Evolutionary conservation across 1,284 basidiomycete species (phyloP).

Genomic region (Anthracocystis setariae): DNA sequence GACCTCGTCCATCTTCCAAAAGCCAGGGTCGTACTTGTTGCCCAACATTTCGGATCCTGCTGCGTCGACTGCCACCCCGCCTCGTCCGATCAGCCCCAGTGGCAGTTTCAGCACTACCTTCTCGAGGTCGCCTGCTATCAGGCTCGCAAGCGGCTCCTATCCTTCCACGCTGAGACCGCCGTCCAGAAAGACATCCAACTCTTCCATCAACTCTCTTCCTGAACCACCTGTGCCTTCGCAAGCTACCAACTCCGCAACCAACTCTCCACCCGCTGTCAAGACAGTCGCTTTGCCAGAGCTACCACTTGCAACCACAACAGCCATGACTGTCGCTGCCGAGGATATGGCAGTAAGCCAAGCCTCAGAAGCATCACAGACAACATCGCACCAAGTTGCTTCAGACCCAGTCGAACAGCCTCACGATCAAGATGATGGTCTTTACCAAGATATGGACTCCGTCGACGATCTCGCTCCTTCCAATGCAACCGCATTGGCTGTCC

Average conservation of each 20-base stretch:
- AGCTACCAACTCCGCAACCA: constrained; percentile 1
- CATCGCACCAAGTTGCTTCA: neutral
- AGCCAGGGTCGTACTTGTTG: constrained; percentile 21
- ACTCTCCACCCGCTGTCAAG: neutral
- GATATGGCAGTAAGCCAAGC: neutral
- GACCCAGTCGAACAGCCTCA: neutral
- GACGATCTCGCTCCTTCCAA: constrained; percentile 26
- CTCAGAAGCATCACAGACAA: neutral
- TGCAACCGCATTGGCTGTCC: neutral
- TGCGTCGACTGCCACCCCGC: constrained; percentile 16
- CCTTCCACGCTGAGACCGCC: constrained; percentile 43
- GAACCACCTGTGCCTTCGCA: constrained; percentile 14
- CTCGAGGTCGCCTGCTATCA: constrained; percentile 40
- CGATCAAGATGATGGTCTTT: constrained; percentile 33
- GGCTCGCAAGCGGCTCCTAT: constrained; percentile 42
- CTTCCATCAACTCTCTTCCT: constrained; percentile 35
- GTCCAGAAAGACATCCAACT: constrained; percentile 23
- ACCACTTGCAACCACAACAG: neutral
- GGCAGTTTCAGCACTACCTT: constrained; percentile 15
- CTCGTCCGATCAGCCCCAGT: constrained; percentile 31
- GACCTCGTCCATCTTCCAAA: constrained; percentile 7
- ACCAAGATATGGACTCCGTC: constrained; percentile 44
- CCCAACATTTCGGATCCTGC: constrained; percentile 18
- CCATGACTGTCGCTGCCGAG: constrained; percentile 6
- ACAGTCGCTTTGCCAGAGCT: neutral